Evolutionary conservation across 2,329 filamentous ascomycete species (phyloP), one percentile per base, ranked within the genome.

Genomic region (Phaeosphaeria sp.): DNA sequence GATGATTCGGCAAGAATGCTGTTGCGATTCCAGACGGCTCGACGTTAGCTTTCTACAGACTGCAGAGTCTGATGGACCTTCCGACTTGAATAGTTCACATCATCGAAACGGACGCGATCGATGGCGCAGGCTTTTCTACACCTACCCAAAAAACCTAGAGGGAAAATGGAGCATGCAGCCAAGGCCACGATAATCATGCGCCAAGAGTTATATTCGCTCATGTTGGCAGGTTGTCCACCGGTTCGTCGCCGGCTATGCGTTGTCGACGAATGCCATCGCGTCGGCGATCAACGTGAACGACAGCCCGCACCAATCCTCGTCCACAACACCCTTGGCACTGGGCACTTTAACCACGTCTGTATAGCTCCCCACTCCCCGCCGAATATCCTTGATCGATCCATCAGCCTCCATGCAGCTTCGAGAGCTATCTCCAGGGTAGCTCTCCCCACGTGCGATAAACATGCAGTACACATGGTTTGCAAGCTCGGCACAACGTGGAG

Each of bases 391-490:
- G 40, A 27, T 24, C 30, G 11, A 53, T 50, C 53, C 49, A 49
- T 43, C 56, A 51, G 51, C 57, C 45, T 57, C 54, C 47, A 53
- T 54, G 50, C 49, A 51, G 33, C 39, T 43, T 51, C 54, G 56
- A 63, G 60, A 63, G 20, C 42, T 55, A 39, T 39, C 42, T 46
- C 44, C 56, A 53, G 51, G 65, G 60, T 48, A 60, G 59, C 50
- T 51, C 58, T 49, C 58, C 57, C 65, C 71, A 73, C 69, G 71
- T 73, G 71, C 67, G 61, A 56, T 39, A 64, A 54, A 49, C 58
- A 56, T 56, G 60, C 52, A 59, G 63, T 59, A 48, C 61, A 44
- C 56, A 48, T 68, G 67, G 64, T 56, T 20, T 30, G 25, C 18
- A 13, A 15, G 30, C 30, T 17, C 17, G 33, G 51, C 33, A 58